Base-by-base conservation (phyloP, 2,329 filamentous ascomycete genomes). In the Coniosporium tulheliwenetii region DNA sequence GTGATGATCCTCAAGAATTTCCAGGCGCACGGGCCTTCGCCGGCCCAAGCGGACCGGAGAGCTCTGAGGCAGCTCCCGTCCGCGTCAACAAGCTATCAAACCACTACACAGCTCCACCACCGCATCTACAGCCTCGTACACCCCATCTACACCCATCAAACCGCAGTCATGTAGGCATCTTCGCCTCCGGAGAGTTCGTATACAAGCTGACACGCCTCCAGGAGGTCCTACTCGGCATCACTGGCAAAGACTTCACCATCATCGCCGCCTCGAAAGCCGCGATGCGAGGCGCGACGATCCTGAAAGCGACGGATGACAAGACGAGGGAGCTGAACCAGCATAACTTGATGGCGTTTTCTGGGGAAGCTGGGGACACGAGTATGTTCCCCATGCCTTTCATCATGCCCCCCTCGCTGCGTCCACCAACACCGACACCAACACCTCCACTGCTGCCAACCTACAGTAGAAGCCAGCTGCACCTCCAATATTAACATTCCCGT, bases 191-290 rank as follows among this genome's bases (percentile, higher is more conserved):
- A 26, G 19, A 26, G 4, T 26, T 26, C 19, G 19, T 26, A 26
- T 7, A 26, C 19, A 5, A 37, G 14, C 36, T 35, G 5, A 35
- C 33, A n/a, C 10, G 12, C 7, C 16, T 30, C 44, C 96, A 87
- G 91, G 91, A 98, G 78, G 85, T 96, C 62, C 75, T 98, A 60
- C 76, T 98, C 53, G 91, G 91, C 58, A 94, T 98, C 64, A 95
- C 89, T 45, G 93, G 91, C 70, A 94, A 94, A 73, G 93, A 98
- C 76, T 98, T 95, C 65, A 93, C 87, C 69, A 79, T 98, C 73
- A 79, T 98, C 62, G 91, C 86, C 56, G 85, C 91, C 55, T 96
- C 87, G 48, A 96, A 98, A 72, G 91, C 91, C 59, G 85, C 87
- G 55, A 96, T 96, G 87, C 80, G 91, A 69, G 91, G 91, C 56